Percentiles rank a stretch among this genome's conserved stretches.
phyloP scores from a whole-genome alignment of 345 rosid species.

The Nephelium lappaceum region DNA sequence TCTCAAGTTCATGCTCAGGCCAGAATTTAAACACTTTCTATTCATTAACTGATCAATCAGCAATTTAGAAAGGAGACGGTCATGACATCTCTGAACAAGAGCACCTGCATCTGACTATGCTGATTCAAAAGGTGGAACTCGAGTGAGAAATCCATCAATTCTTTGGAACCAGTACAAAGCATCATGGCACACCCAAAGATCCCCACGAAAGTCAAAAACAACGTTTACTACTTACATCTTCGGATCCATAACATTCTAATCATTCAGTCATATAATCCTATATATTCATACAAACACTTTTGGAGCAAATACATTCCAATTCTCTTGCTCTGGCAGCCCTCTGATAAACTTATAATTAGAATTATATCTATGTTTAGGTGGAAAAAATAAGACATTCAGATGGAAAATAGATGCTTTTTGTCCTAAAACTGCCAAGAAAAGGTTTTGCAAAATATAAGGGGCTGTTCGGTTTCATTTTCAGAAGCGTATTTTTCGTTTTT shows the following conservation, averaged over 20 bases:
- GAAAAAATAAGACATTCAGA: background rate
- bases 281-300: constrained; percentile 3
- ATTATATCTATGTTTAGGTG: background rate
- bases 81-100: constrained; percentile 23
- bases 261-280: constrained; percentile 7
- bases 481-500: too few species aligned
- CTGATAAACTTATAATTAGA: constrained; percentile 6
- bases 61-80: constrained; percentile 24
- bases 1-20: constrained; percentile 22
- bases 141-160: constrained; percentile 34
- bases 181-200: constrained; percentile 23
- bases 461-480: too few species aligned
- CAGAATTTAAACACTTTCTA: constrained; percentile 14
- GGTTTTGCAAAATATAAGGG: background rate
- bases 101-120: constrained; percentile 34
- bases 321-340: constrained; percentile 7
- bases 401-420: background rate
- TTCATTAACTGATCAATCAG: constrained; percentile 21
- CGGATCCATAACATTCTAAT: constrained; percentile 6
- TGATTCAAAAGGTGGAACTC: constrained; percentile 30
- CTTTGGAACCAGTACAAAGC: constrained; percentile 28
- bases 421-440: constrained; percentile 1
- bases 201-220: constrained; percentile 16
- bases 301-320: constrained; percentile 1
- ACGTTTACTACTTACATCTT: constrained; percentile 8